A percentile compares a stretch with the other conserved stretches of the same genome.
Conservation (phyloP, 164 flowering plant species). For the Berberis thunbergii region DNA sequence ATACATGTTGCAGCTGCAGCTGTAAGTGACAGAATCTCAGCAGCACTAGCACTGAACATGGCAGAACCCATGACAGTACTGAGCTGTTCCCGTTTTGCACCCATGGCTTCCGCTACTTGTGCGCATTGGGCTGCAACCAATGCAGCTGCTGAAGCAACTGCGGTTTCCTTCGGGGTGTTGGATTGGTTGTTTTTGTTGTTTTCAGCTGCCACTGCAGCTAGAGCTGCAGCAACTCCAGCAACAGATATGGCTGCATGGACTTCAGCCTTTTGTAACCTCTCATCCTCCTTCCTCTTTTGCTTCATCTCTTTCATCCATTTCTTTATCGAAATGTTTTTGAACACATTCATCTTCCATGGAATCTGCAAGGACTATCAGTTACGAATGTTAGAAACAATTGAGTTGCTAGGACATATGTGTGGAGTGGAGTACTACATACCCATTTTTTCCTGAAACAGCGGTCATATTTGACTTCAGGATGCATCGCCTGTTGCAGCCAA, state of each 20-base stretch:
- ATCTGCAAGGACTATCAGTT: conserved; percentile 20
- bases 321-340: conserved; percentile 53
- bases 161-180: conserved; percentile 39
- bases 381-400: no score
- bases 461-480: conserved; percentile 83
- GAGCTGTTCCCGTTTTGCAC: conserved; percentile 75
- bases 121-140: conserved; percentile 90
- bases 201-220: conserved; percentile 82
- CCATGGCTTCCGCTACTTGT: conserved; percentile 72
- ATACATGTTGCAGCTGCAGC: conserved; percentile 93
- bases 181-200: conserved; percentile 21
- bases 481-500: conserved; percentile 98
- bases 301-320: conserved; percentile 82
- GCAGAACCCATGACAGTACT: conserved; percentile 55
- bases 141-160: conserved; percentile 85
- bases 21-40: conserved; percentile 77
- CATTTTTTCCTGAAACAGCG: conserved; percentile 61
- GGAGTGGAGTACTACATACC: conserved; percentile 26
- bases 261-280: conserved; percentile 68
- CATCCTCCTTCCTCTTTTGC: conserved; percentile 65
- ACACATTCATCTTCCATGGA: conserved; percentile 50
- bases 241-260: conserved; percentile 86
- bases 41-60: conserved; percentile 46
- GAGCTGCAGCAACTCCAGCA: conserved; percentile 88
- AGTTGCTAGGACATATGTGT: no score